Evolutionary conservation across 2,329 filamentous ascomycete genomes (phyloP).

Genomic region (Xylariaceae sp.): DNA sequence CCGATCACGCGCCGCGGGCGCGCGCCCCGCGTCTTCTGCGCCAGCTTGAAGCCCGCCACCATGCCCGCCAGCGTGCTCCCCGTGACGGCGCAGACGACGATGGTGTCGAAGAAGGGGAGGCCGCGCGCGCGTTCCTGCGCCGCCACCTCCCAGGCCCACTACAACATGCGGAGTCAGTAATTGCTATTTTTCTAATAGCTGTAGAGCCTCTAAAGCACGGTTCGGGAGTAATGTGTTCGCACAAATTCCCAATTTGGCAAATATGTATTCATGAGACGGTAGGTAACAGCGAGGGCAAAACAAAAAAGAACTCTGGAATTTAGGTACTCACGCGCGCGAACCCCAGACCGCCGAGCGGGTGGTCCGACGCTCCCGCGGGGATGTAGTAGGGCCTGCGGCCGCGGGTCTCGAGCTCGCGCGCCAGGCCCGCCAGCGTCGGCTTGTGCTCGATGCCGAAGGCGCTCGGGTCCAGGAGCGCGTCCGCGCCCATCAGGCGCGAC

Average conservation of each 20-base stretch:
- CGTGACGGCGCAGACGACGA: slow-evolving; percentile 72
- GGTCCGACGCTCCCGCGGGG: slow-evolving; percentile 71
- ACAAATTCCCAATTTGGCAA: no score
- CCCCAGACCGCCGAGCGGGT: slow-evolving; percentile 69
- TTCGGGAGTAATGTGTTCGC: no score
- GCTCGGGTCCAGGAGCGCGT: slow-evolving; percentile 62
- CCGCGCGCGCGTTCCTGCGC: slow-evolving; percentile 64
- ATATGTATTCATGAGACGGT: no score
- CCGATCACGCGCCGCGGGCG: slow-evolving; percentile 62
- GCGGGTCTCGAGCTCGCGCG: slow-evolving; percentile 56
- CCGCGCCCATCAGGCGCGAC: slow-evolving; percentile 67
- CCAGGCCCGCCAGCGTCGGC: slow-evolving; percentile 56
- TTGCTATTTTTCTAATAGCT: no score
- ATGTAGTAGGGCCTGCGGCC: slow-evolving; percentile 70
- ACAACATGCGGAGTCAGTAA: no score
- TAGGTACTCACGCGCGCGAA: no score
- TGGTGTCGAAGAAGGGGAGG: slow-evolving; percentile 66
- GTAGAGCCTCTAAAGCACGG: no score
- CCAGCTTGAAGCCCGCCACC: slow-evolving; percentile 71
- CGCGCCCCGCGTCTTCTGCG: slow-evolving; percentile 50
- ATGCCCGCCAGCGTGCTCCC: slow-evolving; percentile 73
- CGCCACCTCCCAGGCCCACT: slow-evolving; percentile 72
- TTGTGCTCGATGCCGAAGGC: slow-evolving; percentile 72
- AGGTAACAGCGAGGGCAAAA: no score
- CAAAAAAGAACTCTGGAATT: no score